These are phyloP conservation scores for Boletus reticulatus DNA, from an alignment of 768 basidiomycete genomes.

Conservation along the genomic window DNA sequence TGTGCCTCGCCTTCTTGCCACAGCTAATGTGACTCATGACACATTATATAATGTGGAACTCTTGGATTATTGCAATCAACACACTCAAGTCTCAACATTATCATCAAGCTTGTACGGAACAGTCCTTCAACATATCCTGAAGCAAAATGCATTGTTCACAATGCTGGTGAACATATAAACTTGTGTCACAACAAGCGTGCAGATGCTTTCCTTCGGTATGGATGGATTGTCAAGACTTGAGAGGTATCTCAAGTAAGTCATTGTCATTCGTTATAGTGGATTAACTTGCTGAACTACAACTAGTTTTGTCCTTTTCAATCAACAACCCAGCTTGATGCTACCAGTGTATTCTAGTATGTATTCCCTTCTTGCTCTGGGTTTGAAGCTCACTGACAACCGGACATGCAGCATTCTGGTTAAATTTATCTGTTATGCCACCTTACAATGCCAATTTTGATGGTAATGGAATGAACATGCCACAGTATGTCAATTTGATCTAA, in stretches of 20 bases:
- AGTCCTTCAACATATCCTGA: constrained; percentile 95
- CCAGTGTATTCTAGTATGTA: constrained; percentile 93
- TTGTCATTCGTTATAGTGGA: constrained; percentile 33
- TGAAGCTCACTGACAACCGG: constrained; percentile 16
- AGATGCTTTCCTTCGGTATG: constrained; percentile 93
- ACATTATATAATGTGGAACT: too few species aligned
- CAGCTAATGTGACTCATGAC: too few species aligned
- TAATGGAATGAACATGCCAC: constrained; percentile 99
- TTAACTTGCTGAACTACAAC: constrained; percentile 1
- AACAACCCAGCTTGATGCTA: constrained; percentile 96
- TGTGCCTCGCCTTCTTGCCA: too few species aligned
- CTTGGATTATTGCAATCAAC: too few species aligned
- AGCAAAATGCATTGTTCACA: constrained; percentile 93
- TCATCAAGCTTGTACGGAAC: constrained; percentile 74
- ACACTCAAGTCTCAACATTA: too few species aligned
- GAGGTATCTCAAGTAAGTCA: constrained; percentile 88
- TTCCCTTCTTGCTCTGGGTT: not conserved
- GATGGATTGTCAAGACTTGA: constrained; percentile 85
- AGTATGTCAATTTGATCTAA: constrained; percentile 58
- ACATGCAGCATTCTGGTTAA: constrained; percentile 84
- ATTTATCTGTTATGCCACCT: constrained; percentile 96
- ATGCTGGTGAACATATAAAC: constrained; percentile 97
- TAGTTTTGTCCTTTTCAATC: constrained; percentile 73
- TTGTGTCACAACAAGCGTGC: constrained; percentile 94
- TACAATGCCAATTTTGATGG: constrained; percentile 99